These are phyloP conservation scores for Globisporangium abappressorium DNA, from an alignment of 352 stramenopile species.

Conservation along the genomic window DNA sequence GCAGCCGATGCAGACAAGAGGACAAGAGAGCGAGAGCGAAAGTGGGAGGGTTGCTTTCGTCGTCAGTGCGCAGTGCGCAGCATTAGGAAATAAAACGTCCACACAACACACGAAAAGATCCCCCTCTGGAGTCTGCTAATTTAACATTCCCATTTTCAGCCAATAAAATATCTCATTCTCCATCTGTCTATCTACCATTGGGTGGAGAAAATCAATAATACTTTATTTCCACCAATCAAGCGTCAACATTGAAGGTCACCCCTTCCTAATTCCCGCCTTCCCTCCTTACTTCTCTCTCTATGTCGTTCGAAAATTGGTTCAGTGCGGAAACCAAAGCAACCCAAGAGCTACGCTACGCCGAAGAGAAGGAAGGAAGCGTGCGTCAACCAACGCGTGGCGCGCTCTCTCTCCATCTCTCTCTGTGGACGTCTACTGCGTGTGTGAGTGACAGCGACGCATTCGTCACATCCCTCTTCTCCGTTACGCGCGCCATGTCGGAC, in stretches of 20 bases:
- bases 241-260: neutral
- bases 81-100: slow-evolving; percentile 15
- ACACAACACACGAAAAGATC: slow-evolving; percentile 6
- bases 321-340: neutral
- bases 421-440: neutral
- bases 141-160: neutral
- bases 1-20: neutral
- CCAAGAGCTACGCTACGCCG: neutral
- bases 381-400: neutral
- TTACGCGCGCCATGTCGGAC: slow-evolving; percentile 21
- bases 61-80: slow-evolving; percentile 3
- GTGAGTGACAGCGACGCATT: neutral
- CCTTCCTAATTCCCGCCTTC: neutral
- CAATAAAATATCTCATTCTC: neutral
- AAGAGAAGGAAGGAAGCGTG: neutral
- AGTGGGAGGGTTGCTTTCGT: slow-evolving; percentile 7
- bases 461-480: neutral
- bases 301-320: slow-evolving; percentile 12
- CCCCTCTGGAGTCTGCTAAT: neutral
- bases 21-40: neutral
- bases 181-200: neutral
- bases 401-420: neutral
- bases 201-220: neutral
- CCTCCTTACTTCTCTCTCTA: neutral
- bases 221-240: neutral